Base-by-base conservation (phyloP, 345 rosid species). In the Gossypioides kirkii region DNA sequence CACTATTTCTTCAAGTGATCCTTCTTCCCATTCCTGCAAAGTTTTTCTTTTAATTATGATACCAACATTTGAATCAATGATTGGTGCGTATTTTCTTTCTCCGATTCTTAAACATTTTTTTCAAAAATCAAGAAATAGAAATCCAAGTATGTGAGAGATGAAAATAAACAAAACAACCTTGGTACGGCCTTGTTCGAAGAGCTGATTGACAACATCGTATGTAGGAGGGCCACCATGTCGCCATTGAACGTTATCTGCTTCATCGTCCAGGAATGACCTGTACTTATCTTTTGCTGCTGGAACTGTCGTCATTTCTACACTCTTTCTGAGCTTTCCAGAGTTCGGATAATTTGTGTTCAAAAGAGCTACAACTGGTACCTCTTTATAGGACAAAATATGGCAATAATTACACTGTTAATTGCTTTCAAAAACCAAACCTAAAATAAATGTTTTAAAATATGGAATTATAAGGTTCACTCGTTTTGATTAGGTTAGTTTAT, bases 1-100 rank as follows among this genome's bases (percentile, higher is more conserved):
- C 52, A 94, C 90, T 2, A 77, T 80, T 78, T 89, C 98, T 84
- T 89, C 98, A 10, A 90, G 65, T 5, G 96, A 93, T 1, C 88
- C 98, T 64, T 86, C 68, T 46, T 89, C 82, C 98, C 96, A 93
- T 58, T 82, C 96, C 96, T 90, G 77, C 71, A 26, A 32, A 32
- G 7, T 5, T 32, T 32, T 32, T 1, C 1, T 5, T 32, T 32
- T 32, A 4, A 6, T 6, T 6, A 5, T 32, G 7, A 32, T 6
- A 32, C 38, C 6, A 32, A 4, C 38, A 32, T 32, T 4, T 32
- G 38, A 32, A 4, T 5, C 38, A 5, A 32, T 32, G 38, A 32
- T 32, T 32, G 38, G 7, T 32, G 38, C 38, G 1, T 5, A 7
- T 7, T 32, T 32, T 32, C 38, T 32, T 32, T 32, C 38, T 32